A percentile compares a stretch with the other conserved stretches of the same genome.
Evolutionary conservation across 257 asterid genomes (phyloP).

Genomic region (Misopates orontium): DNA sequence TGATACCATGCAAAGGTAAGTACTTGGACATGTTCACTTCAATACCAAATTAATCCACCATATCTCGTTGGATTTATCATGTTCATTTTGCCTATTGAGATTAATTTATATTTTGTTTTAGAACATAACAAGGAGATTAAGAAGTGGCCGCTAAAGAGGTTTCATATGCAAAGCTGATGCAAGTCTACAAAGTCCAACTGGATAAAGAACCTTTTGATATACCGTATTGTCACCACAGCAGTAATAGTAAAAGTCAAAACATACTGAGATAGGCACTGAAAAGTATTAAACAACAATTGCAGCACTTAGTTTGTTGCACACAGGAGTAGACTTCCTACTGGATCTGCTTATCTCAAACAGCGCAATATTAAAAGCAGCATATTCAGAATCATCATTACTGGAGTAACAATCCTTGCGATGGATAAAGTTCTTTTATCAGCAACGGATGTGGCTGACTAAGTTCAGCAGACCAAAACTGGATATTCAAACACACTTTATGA

Average conservation of each 20-base stretch:
- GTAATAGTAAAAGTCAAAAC: neutral
- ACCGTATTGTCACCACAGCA: slow-evolving; percentile 1
- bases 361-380: neutral
- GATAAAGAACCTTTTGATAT: neutral
- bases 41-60: neutral
- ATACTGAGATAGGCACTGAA: neutral
- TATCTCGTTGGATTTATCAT: neutral
- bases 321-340: neutral
- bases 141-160: neutral
- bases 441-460: neutral
- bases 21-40: neutral
- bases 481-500: slow-evolving; percentile 9
- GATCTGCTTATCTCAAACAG: neutral
- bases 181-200: neutral
- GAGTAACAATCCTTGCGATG: neutral
- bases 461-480: neutral
- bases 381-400: neutral
- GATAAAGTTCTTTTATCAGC: neutral
- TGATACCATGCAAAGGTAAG: neutral
- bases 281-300: neutral
- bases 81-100: neutral
- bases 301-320: neutral
- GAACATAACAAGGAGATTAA: neutral
- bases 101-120: neutral
- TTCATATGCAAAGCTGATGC: neutral